These are phyloP conservation scores for Roridomyces roridus DNA, from an alignment of 768 basidiomycete species.

Conservation along the genomic window DNA sequence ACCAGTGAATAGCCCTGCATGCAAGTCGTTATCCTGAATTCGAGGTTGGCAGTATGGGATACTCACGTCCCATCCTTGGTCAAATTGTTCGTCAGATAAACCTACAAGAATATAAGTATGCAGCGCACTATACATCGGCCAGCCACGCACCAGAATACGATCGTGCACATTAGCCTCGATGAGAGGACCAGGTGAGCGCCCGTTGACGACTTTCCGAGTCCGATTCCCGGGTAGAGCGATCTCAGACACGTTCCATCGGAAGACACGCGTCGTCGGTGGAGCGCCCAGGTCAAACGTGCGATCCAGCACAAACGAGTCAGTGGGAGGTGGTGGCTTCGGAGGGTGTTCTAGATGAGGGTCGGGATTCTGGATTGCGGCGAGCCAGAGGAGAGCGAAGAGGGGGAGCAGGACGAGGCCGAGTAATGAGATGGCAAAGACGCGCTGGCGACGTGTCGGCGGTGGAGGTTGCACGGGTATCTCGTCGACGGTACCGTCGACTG, in stretches of 20 bases:
- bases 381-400: background rate
- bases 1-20: slow-evolving; percentile 37
- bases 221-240: slow-evolving; percentile 42
- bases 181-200: slow-evolving; percentile 45
- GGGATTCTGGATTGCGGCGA: background rate
- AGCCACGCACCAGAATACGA: slow-evolving; percentile 31
- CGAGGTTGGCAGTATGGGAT: too few species aligned
- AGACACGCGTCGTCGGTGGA: slow-evolving; percentile 46
- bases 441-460: background rate
- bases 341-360: background rate
- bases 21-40: background rate
- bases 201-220: slow-evolving; percentile 55
- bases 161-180: slow-evolving; percentile 45
- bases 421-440: background rate
- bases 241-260: slow-evolving; percentile 48
- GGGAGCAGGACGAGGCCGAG: background rate
- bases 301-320: slow-evolving; percentile 25
- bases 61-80: slow-evolving; percentile 35
- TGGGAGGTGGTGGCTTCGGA: background rate
- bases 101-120: background rate
- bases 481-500: background rate
- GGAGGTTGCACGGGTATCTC: background rate
- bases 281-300: slow-evolving; percentile 30
- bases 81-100: slow-evolving; percentile 41
- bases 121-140: background rate